Evolutionary conservation across 2,329 filamentous ascomycete genomes (phyloP), one percentile per base, ranked within the genome.

Genomic region (Colletotrichum siamense): DNA sequence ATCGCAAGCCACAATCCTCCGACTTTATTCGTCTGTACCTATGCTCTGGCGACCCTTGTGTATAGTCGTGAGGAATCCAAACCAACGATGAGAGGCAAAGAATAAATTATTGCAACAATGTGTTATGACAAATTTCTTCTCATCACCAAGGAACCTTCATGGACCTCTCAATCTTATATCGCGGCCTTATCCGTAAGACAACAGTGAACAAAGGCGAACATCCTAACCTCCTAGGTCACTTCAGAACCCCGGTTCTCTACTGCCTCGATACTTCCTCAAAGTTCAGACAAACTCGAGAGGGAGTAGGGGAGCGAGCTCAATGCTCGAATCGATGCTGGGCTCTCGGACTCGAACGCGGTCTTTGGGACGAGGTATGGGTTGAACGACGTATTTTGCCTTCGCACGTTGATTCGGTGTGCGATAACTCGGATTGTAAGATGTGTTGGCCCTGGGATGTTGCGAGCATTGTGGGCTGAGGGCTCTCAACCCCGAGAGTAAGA

Each of bases 241-340:
- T 6, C 39, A 3, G 4, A 10, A 44, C 39, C 18, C 39, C 18
- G 8, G 16, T n/a, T 44, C 9, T n/a, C 44, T 2, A 49, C 9
- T 52, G 1, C 12, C 44, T 52, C 2, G n/a, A 22, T 2, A 22
- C 1, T 22, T 22, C 2, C n/a, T 0, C 10, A 0, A 49, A 22
- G n/a, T 49, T 22, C 1, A 52, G n/a, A 52, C 44, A 22, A 52
- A 22, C n/a, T 52, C 44, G 0, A 52, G 44, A 2, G 44, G 44
- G 10, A 22, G 44, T 22, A 52, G n/a, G 12, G 44, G 44, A 52
- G 44, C 44, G 44, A 52, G 44, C 44, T 52, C 44, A 1, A 52
- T 52, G 44, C 44, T 52, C 44, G 44, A 52, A 2, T 22, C 44
- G 44, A 52, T 52, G 44, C 44, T 52, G 1, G 1, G 1, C 0